These are phyloP conservation scores for Avena insularis DNA, from an alignment of 176 grass and related monocot genomes.

Conservation along the genomic window DNA sequence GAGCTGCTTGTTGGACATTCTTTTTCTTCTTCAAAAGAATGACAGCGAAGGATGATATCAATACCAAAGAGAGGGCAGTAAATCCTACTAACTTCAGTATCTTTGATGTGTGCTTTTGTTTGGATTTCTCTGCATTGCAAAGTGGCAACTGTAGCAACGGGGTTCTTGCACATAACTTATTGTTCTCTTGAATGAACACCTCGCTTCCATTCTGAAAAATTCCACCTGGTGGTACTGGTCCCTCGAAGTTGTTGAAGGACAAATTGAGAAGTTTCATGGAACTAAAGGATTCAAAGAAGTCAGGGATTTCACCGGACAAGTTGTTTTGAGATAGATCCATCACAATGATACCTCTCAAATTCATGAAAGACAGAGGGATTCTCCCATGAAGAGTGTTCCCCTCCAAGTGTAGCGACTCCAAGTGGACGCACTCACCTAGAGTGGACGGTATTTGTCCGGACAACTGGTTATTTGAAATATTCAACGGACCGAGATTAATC, in stretches of 20 bases:
- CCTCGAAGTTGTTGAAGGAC: slow-evolving; percentile 58
- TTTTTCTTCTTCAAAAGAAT: slow-evolving; percentile 1
- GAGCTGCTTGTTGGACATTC: not conserved
- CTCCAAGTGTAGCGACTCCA: slow-evolving; percentile 40
- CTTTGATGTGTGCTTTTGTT: not conserved
- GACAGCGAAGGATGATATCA: not conserved
- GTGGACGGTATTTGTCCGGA: slow-evolving; percentile 37
- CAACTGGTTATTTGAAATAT: slow-evolving; percentile 45
- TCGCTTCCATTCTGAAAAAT: slow-evolving; percentile 45
- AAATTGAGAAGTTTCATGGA: slow-evolving; percentile 50
- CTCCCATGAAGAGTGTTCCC: slow-evolving; percentile 41
- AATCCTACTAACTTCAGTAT: slow-evolving; percentile 15
- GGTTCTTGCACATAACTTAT: slow-evolving; percentile 29
- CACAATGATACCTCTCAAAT: slow-evolving; percentile 14
- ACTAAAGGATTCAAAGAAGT: not conserved
- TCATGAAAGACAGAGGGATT: slow-evolving; percentile 32
- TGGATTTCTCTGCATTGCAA: not conserved
- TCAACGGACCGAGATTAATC: not conserved
- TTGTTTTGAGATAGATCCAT: slow-evolving; percentile 55
- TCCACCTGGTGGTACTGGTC: slow-evolving; percentile 36
- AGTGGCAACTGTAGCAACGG: slow-evolving; percentile 23
- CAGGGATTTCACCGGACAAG: slow-evolving; percentile 48
- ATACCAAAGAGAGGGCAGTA: slow-evolving; percentile 1
- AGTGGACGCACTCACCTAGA: slow-evolving; percentile 35
- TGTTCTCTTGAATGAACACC: slow-evolving; percentile 44